Evolutionary conservation across 192 early-diverging fungal genomes (phyloP).

Genomic region (Gryganskiella cystojenkinii): DNA sequence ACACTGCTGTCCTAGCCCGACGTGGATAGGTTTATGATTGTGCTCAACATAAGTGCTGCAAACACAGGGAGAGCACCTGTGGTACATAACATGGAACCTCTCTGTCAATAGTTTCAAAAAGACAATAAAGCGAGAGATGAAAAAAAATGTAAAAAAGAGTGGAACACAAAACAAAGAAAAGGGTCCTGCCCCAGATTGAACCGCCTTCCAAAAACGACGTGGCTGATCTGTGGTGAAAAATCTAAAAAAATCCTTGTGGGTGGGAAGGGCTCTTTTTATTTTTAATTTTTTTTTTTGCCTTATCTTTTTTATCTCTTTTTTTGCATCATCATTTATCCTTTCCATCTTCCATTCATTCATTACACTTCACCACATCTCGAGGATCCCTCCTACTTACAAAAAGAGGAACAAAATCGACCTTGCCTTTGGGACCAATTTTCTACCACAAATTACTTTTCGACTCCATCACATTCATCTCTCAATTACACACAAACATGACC

Average conservation of each 20-base stretch:
- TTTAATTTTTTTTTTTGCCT: constrained; percentile 5
- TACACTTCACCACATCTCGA: too few species aligned
- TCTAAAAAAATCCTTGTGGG: too few species aligned
- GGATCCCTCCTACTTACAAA: too few species aligned
- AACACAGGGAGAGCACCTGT: too few species aligned
- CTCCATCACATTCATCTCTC: too few species aligned
- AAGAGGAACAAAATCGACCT: too few species aligned
- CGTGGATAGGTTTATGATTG: constrained; percentile 5
- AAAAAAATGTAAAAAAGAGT: not conserved
- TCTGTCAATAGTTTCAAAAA: not conserved
- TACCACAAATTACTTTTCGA: too few species aligned
- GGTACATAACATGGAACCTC: too few species aligned
- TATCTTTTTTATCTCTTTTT: constrained; percentile 4
- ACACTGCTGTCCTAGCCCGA: constrained; percentile 39
- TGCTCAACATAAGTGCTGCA: not conserved
- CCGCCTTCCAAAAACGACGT: not conserved
- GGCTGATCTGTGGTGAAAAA: not conserved
- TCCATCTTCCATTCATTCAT: not conserved
- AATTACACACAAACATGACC: too few species aligned
- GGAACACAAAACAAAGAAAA: not conserved
- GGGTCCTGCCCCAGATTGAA: not conserved
- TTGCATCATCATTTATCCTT: not conserved
- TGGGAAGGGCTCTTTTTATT: not conserved
- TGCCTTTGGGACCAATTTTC: too few species aligned
- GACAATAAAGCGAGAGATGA: not conserved